Evolutionary conservation across 2,329 filamentous ascomycete species (phyloP).

Genomic region (Seiridium unicorne): DNA sequence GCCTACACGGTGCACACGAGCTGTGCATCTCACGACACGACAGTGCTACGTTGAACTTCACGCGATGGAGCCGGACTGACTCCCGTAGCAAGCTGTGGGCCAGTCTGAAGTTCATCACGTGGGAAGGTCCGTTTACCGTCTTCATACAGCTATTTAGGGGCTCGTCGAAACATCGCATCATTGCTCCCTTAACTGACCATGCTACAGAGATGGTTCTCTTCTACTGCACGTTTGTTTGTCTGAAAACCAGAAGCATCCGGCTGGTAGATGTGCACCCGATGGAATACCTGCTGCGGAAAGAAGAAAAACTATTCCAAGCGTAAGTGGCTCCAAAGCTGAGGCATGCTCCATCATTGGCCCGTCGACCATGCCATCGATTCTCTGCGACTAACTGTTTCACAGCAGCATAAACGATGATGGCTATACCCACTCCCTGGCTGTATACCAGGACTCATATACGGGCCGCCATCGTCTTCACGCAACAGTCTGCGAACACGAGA

Average conservation of each 20-base stretch:
- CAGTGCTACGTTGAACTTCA: slow-evolving; percentile 44
- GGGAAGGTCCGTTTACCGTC: slow-evolving; percentile 48
- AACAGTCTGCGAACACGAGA: slow-evolving; percentile 52
- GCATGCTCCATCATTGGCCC: background rate
- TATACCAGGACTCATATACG: slow-evolving; percentile 50
- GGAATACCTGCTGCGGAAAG: slow-evolving; percentile 47
- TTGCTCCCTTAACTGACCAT: too few relatives aligned
- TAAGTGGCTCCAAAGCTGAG: slow-evolving; percentile 30
- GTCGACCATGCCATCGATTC: background rate
- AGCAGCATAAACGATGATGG: slow-evolving; percentile 58
- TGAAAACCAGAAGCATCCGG: slow-evolving; percentile 50
- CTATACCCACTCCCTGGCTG: slow-evolving; percentile 50
- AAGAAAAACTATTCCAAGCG: slow-evolving; percentile 56
- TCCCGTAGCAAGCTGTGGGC: slow-evolving; percentile 51
- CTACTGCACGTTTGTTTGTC: slow-evolving; percentile 55
- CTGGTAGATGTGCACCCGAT: slow-evolving; percentile 41
- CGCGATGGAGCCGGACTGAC: slow-evolving; percentile 47
- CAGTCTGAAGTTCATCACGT: slow-evolving; percentile 54
- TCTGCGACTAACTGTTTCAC: slow-evolving; percentile 1
- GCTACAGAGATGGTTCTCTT: slow-evolving; percentile 56
- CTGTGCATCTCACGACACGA: slow-evolving; percentile 50
- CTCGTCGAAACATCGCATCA: too few relatives aligned
- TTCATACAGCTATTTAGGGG: background rate
- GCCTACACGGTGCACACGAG: slow-evolving; percentile 52
- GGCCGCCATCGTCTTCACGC: slow-evolving; percentile 54